A percentile compares a stretch with the other conserved stretches of the same genome.
Conservation (phyloP, 495 filamentous ascomycete genomes). For the Pseudevernia furfuracea region DNA sequence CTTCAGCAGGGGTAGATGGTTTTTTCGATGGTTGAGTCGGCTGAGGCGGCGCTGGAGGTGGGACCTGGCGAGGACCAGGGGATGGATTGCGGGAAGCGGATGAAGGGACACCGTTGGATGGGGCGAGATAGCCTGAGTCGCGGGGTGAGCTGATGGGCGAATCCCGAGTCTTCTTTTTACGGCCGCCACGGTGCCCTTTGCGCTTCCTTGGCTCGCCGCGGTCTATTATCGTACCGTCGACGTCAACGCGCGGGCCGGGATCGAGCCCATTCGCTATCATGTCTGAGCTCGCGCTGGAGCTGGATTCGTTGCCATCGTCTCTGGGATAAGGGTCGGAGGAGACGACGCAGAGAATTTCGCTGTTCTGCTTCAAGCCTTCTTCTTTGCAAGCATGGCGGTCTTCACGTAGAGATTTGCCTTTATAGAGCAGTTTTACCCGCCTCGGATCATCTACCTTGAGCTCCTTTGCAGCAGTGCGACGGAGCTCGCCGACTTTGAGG, state of each 20-base stretch:
- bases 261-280: slow-evolving; percentile 38
- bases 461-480: slow-evolving; percentile 55
- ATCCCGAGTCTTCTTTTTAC: slow-evolving; percentile 34
- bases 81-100: slow-evolving; percentile 20
- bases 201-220: slow-evolving; percentile 21
- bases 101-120: slow-evolving; percentile 15
- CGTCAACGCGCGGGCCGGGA: slow-evolving; percentile 25
- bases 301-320: slow-evolving; percentile 41
- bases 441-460: slow-evolving; percentile 53
- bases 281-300: slow-evolving; percentile 41
- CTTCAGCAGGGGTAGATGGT: slow-evolving; percentile 50
- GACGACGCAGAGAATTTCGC: slow-evolving; percentile 61
- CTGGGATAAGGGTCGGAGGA: slow-evolving; percentile 31
- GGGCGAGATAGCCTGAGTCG: slow-evolving; percentile 27
- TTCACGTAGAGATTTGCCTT: slow-evolving; percentile 68
- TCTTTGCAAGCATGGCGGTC: slow-evolving; percentile 54
- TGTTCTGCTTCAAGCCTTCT: slow-evolving; percentile 73
- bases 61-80: slow-evolving; percentile 12
- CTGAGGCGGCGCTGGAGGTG: slow-evolving; percentile 24
- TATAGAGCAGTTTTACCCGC: slow-evolving; percentile 69
- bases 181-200: slow-evolving; percentile 24
- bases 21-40: slow-evolving; percentile 36
- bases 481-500: slow-evolving; percentile 59
- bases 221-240: slow-evolving; percentile 21
- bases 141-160: slow-evolving; percentile 14